A percentile compares a stretch with the other conserved stretches of the same genome.
phyloP scores from a whole-genome alignment of 352 stramenopile species.

The Globisporangium paddicum region DNA sequence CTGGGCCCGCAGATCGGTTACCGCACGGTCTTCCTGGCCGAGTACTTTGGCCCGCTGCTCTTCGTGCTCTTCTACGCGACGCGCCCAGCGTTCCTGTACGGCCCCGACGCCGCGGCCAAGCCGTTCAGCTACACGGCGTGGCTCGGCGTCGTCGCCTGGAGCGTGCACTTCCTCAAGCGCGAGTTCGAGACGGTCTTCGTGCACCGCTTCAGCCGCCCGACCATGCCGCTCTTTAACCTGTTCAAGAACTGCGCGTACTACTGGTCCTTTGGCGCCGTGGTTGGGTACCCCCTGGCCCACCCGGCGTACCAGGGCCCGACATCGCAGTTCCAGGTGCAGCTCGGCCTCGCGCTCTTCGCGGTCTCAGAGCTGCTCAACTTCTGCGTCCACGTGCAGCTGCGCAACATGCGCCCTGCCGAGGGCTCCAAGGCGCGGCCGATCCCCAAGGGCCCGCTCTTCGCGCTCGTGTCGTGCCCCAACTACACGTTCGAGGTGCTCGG shows the following conservation, averaged over 20 bases:
- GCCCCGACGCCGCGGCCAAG: slow-evolving; percentile 27
- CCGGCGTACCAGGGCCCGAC: slow-evolving; percentile 52
- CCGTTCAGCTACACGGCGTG: slow-evolving; percentile 39
- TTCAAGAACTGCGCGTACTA: slow-evolving; percentile 92
- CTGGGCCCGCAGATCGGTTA: slow-evolving; percentile 86
- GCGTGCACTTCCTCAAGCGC: slow-evolving; percentile 83
- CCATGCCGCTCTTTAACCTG: slow-evolving; percentile 85
- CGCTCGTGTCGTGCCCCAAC: slow-evolving; percentile 87
- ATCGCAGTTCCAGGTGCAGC: slow-evolving; percentile 46
- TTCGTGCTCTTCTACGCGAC: slow-evolving; percentile 79
- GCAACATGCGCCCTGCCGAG: slow-evolving; percentile 69
- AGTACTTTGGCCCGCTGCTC: slow-evolving; percentile 83
- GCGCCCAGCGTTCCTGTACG: slow-evolving; percentile 73
- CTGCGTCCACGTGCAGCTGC: slow-evolving; percentile 80
- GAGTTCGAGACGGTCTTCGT: slow-evolving; percentile 88
- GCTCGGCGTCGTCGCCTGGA: slow-evolving; percentile 64
- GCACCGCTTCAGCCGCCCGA: slow-evolving; percentile 83
- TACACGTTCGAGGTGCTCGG: slow-evolving; percentile 89
- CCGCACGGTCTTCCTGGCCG: slow-evolving; percentile 82
- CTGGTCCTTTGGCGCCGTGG: slow-evolving; percentile 76
- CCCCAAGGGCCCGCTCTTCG: slow-evolving; percentile 70
- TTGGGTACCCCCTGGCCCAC: slow-evolving; percentile 83
- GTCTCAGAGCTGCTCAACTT: slow-evolving; percentile 84
- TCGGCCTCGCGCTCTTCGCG: slow-evolving; percentile 54
- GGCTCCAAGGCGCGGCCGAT: slow-evolving; percentile 69